Conservation (phyloP, 1,139 yeast genomes). For the Candida glucosophila region DNA sequence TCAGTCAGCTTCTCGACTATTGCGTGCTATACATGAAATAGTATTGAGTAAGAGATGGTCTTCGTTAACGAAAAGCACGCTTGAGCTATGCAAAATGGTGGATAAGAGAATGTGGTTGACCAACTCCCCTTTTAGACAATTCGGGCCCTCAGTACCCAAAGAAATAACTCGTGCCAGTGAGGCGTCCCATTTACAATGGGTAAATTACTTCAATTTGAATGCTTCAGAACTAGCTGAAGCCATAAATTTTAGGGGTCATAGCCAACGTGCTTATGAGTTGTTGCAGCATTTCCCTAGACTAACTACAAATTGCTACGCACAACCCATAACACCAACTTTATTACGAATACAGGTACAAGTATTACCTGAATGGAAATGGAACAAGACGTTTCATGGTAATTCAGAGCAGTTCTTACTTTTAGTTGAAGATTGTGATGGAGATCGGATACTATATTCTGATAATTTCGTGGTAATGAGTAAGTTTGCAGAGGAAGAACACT, state of each 20-base stretch:
- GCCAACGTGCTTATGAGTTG: constrained; percentile 52
- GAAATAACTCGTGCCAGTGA: constrained; percentile 73
- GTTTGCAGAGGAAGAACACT: constrained; percentile 44
- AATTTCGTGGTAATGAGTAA: constrained; percentile 42
- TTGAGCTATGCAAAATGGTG: constrained; percentile 71
- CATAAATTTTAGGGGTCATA: constrained; percentile 60
- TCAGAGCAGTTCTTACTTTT: constrained; percentile 59
- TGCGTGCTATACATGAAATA: constrained; percentile 81
- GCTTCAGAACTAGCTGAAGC: constrained; percentile 80
- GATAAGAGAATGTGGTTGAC: constrained; percentile 80
- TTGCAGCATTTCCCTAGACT: constrained; percentile 68
- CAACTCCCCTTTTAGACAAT: constrained; percentile 82
- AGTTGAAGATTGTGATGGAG: constrained; percentile 84
- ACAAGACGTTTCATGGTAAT: constrained; percentile 48
- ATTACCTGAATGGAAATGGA: constrained; percentile 74
- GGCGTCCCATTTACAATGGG: constrained; percentile 77
- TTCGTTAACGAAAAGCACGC: constrained; percentile 43
- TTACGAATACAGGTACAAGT: constrained; percentile 60
- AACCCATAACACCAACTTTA: constrained; percentile 69
- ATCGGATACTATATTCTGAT: constrained; percentile 54
- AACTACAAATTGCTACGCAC: constrained; percentile 48
- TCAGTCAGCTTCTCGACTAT: constrained; percentile 85
- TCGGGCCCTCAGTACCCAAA: constrained; percentile 50
- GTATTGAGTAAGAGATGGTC: constrained; percentile 71
- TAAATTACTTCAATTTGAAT: constrained; percentile 59